phyloP scores from a whole-genome alignment of 371 early-diverging fungal genomes.

The Haplosporangium sp. region DNA sequence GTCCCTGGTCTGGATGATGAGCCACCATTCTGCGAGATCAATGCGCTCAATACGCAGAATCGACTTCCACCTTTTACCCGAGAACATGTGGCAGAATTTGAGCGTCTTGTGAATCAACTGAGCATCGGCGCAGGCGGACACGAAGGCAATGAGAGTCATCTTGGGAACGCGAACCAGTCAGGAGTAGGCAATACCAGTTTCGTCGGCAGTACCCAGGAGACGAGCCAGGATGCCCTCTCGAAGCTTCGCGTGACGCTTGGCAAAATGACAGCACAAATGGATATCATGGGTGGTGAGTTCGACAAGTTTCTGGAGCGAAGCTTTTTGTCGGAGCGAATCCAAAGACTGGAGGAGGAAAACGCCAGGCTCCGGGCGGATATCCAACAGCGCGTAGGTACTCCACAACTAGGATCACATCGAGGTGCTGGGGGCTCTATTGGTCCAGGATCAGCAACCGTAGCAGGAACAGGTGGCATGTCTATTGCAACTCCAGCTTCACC shows the following conservation, averaged over 20 bases:
- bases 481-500: conserved; percentile 29
- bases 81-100: conserved; percentile 66
- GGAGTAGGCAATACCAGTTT: conserved; percentile 21
- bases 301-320: conserved; percentile 62
- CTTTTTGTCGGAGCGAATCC: conserved; percentile 52
- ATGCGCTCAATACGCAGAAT: conserved; percentile 61
- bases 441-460: conserved; percentile 15
- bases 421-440: conserved; percentile 19
- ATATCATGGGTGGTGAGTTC: conserved; percentile 68
- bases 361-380: conserved; percentile 35
- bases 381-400: conserved; percentile 49
- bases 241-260: conserved; percentile 64
- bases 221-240: conserved; percentile 42
- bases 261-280: conserved; percentile 69
- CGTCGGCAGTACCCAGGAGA: conserved; percentile 28
- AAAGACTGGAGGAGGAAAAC: conserved; percentile 50
- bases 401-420: conserved; percentile 25
- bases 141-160: conserved; percentile 18
- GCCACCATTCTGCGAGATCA: conserved; percentile 76
- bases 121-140: conserved; percentile 36
- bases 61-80: conserved; percentile 63
- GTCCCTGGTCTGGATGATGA: conserved; percentile 66
- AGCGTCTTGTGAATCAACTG: conserved; percentile 54
- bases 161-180: conserved; percentile 18
- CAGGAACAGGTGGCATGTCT: conserved; percentile 11